Evolutionary conservation across 805 yeast species (phyloP).

Genomic region (Lipomyces chichibuensis): DNA sequence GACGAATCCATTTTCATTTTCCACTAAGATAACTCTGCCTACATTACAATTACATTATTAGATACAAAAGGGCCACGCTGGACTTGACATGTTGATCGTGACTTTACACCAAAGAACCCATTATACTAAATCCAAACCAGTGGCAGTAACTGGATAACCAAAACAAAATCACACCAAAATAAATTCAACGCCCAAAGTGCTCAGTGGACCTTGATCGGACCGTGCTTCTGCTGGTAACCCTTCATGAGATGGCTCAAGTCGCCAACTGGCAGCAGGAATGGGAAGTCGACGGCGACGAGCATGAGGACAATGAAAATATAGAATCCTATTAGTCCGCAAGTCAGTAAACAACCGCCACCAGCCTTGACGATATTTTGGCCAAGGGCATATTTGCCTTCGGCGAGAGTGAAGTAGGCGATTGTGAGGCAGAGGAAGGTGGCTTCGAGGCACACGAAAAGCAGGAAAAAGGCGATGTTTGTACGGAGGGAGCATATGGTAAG

Average conservation of each 20-base stretch:
- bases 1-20: too few species aligned
- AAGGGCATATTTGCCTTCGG: conserved; percentile 6
- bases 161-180: not conserved
- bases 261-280: conserved; percentile 32
- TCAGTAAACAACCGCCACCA: conserved; percentile 31
- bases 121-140: too few species aligned
- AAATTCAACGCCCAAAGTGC: not conserved
- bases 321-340: conserved; percentile 30
- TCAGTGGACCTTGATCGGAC: conserved; percentile 23
- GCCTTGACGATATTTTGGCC: conserved; percentile 25
- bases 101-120: too few species aligned
- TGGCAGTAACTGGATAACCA: not conserved
- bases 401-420: conserved; percentile 23
- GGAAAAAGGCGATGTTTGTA: conserved; percentile 32
- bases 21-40: too few species aligned
- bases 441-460: conserved; percentile 26
- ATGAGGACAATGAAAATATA: conserved; percentile 33
- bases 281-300: conserved; percentile 35
- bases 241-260: conserved; percentile 28
- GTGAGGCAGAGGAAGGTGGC: conserved; percentile 26
- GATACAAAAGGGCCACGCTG: too few species aligned
- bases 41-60: too few species aligned
- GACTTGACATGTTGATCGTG: too few species aligned
- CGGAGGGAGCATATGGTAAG: conserved; percentile 31
- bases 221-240: conserved; percentile 34